Conservation (phyloP, 2,329 filamentous ascomycete species). For the Cercospora sp. region DNA sequence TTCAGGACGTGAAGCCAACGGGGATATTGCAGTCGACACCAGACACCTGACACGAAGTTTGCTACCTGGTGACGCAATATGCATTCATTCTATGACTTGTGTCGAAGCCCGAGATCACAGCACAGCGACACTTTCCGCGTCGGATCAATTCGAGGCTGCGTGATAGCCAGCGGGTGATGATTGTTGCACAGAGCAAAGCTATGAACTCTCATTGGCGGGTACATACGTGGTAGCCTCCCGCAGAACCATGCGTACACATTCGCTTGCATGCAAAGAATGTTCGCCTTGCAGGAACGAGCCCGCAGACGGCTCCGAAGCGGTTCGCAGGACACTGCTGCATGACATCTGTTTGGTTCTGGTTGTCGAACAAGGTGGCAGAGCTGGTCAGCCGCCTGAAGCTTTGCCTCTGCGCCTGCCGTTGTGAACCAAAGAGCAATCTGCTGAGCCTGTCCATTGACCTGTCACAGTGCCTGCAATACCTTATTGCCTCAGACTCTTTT, state of each 20-base stretch:
- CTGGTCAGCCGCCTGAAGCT: not conserved
- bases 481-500: not conserved
- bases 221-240: not conserved
- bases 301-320: not conserved
- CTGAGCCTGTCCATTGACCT: not conserved
- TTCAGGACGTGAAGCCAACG: not conserved
- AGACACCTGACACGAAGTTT: not conserved
- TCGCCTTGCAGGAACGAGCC: not conserved
- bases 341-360: not conserved
- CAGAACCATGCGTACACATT: conserved; percentile 1
- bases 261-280: conserved; percentile 3
- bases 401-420: not conserved
- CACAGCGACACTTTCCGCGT: not conserved
- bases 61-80: not conserved
- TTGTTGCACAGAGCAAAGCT: not conserved
- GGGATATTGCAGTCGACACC: not conserved
- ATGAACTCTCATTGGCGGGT: not conserved
- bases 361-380: not conserved
- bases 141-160: not conserved
- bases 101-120: not conserved
- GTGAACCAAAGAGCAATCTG: not conserved
- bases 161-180: not conserved
- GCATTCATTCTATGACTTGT: no score
- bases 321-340: conserved; percentile 1
- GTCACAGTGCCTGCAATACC: not conserved